Base-by-base conservation (phyloP, 2,329 filamentous ascomycete genomes). In the Colletotrichum cuscutae region DNA sequence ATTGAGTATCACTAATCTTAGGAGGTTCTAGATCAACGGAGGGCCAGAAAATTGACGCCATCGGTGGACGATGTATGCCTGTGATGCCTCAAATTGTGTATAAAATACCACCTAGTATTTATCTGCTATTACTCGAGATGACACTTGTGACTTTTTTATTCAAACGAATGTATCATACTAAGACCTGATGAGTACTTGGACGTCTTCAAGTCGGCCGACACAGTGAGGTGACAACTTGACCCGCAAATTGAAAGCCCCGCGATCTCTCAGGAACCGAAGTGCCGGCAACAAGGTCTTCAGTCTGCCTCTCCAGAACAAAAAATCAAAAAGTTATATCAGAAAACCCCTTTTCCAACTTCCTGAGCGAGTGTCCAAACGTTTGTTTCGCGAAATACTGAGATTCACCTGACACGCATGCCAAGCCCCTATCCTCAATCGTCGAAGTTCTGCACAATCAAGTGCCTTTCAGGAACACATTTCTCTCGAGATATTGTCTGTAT, bases 201-300 rank as follows among this genome's bases (percentile, higher is more conserved):
- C 12, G 12, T 15, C 35, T 37, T 2, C 0, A 37, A 0, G 12
- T 9, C 35, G 35, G 35, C 7, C 35, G 7, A 37, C 0, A 1
- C 35, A 37, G 0, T 37, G 35, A 37, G 35, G 35, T 37, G 12
- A 37, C 35, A 13, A 0, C 35, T 37, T 13, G 5, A 37, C 5
- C 12, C 1, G 1, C 35, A 37, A 2, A 5, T 6, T 37, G 4
- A 15, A 15, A 15, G 5, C 35, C 35, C 1, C 13, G 5, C 2
- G 35, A 6, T 37, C 2, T 15, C 35, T 37, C 35, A 13, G 7
- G 5, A 37, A 15, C 9, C 37, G 4, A 46, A 46, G 0, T 15
- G 5, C 37, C 37, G 7, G 0, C 15, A n/a, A 8, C 4, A n/a
- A 0, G 0, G 15, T 19, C 15, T 7, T 1, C 37, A 15, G 0